Evolutionary conservation across 192 early-diverging fungal species (phyloP).

Genomic region (Coemansia furcata): DNA sequence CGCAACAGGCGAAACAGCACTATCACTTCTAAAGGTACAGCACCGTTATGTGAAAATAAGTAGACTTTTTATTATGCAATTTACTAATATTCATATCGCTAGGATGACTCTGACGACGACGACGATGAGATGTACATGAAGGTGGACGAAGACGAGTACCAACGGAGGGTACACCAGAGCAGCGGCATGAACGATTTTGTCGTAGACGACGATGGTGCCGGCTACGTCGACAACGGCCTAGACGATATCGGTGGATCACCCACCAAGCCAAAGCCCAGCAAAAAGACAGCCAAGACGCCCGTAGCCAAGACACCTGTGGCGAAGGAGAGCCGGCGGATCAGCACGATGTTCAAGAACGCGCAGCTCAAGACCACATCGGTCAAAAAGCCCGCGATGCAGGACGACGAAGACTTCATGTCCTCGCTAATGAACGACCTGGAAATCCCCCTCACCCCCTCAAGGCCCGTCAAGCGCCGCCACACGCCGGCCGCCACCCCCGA

Average conservation of each 20-base stretch:
- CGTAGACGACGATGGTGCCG: slow-evolving; percentile 48
- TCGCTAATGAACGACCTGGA: slow-evolving; percentile 45
- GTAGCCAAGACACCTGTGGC: not conserved
- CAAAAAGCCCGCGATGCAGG: slow-evolving; percentile 3
- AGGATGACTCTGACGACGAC: slow-evolving; percentile 20
- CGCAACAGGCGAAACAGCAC: slow-evolving; percentile 37
- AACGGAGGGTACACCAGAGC: slow-evolving; percentile 11
- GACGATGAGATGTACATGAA: slow-evolving; percentile 33
- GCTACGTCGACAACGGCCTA: slow-evolving; percentile 23
- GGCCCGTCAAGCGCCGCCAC: slow-evolving; percentile 13
- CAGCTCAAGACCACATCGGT: slow-evolving; percentile 18
- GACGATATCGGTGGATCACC: slow-evolving; percentile 35
- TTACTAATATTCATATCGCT: not conserved
- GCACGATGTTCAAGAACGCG: slow-evolving; percentile 44
- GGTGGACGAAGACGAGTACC: slow-evolving; percentile 49
- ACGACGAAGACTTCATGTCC: slow-evolving; percentile 51
- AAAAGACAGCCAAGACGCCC: not conserved
- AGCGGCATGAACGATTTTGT: slow-evolving; percentile 42
- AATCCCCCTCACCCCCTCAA: slow-evolving; percentile 30
- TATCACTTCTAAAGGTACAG: slow-evolving; percentile 10
- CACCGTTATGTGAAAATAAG: not conserved
- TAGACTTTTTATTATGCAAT: not conserved
- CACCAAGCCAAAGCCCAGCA: slow-evolving; percentile 1
- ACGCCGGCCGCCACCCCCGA: not conserved
- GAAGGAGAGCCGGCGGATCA: slow-evolving; percentile 13